Conservation (phyloP, 352 stramenopile genomes). For the Phytophthora aleatoria region DNA sequence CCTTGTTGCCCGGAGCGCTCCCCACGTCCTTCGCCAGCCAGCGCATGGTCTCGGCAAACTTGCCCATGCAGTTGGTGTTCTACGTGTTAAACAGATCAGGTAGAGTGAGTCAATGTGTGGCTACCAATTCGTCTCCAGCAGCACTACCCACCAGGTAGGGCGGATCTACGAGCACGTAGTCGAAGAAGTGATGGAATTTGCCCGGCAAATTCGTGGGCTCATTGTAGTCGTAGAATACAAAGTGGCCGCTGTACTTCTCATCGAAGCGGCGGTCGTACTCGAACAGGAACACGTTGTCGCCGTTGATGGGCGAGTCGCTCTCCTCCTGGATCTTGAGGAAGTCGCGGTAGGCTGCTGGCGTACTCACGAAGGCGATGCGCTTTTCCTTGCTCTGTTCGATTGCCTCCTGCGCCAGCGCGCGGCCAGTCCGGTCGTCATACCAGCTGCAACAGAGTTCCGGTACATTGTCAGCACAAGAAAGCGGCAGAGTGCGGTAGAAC, state of each 20-base stretch:
- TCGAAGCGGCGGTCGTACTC: constrained; percentile 62
- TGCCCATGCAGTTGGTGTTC: constrained; percentile 64
- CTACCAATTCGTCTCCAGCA: not conserved
- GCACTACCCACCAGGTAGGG: constrained; percentile 48
- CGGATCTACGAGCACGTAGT: constrained; percentile 62
- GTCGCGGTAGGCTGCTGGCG: constrained; percentile 50
- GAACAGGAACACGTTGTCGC: constrained; percentile 55
- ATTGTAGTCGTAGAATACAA: constrained; percentile 71
- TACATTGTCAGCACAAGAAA: constrained; percentile 1
- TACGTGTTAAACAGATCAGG: constrained; percentile 11
- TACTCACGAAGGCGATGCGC: constrained; percentile 60
- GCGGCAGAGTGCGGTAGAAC: constrained; percentile 3
- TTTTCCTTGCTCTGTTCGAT: constrained; percentile 57
- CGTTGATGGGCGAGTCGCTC: constrained; percentile 31
- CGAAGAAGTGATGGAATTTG: constrained; percentile 64
- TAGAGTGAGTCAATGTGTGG: not conserved
- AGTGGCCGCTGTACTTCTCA: constrained; percentile 55
- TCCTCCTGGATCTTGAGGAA: constrained; percentile 47
- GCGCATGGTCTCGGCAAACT: constrained; percentile 63
- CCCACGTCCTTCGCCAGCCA: constrained; percentile 52
- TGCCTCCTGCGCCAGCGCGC: constrained; percentile 51
- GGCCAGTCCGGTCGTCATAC: constrained; percentile 58
- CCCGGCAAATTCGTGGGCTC: constrained; percentile 46
- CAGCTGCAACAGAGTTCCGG: constrained; percentile 31
- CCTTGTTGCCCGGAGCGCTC: constrained; percentile 32